Percentiles rank a stretch among this genome's conserved stretches.
Evolutionary conservation across 495 filamentous ascomycete species (phyloP).

Genomic region (Podospora tetraspora): DNA sequence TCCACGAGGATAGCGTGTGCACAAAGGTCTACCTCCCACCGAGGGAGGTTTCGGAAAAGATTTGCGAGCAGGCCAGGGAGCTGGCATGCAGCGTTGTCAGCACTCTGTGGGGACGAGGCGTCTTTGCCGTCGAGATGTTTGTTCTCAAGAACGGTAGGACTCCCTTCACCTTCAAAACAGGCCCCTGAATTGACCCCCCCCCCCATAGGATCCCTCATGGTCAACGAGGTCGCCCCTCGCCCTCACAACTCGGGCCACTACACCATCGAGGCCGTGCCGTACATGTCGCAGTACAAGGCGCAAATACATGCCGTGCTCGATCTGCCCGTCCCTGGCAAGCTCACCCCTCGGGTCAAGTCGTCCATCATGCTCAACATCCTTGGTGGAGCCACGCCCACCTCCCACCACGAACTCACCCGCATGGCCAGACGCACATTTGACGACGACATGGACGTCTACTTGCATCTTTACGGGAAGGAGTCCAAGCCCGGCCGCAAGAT

Average conservation of each 20-base stretch:
- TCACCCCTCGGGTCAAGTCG: constrained; percentile 52
- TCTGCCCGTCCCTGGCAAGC: constrained; percentile 59
- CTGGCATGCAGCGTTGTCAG: constrained; percentile 74
- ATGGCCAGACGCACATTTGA: constrained; percentile 58
- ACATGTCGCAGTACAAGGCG: constrained; percentile 83
- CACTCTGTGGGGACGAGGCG: constrained; percentile 78
- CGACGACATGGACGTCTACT: constrained; percentile 39
- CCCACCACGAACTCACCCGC: constrained; percentile 63
- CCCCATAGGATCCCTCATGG: constrained; percentile 50
- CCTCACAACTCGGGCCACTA: constrained; percentile 97
- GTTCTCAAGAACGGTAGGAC: constrained; percentile 65
- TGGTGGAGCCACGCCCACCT: constrained; percentile 63
- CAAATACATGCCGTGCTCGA: constrained; percentile 85
- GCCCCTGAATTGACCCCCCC: constrained; percentile 8
- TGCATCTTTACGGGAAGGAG: constrained; percentile 92
- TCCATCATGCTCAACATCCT: constrained; percentile 98
- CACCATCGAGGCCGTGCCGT: constrained; percentile 86
- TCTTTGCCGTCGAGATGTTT: constrained; percentile 98
- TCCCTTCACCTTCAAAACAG: not conserved
- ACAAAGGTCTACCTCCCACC: constrained; percentile 88
- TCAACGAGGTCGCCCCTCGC: constrained; percentile 93
- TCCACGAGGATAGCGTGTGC: constrained; percentile 94
- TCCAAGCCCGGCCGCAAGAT: constrained; percentile 87
- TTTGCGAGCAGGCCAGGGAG: constrained; percentile 62
- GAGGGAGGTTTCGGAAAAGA: constrained; percentile 56